A percentile compares a stretch with the other conserved stretches of the same genome.
Evolutionary conservation across 164 flowering plant species (phyloP).

Genomic region (Piper betle): DNA sequence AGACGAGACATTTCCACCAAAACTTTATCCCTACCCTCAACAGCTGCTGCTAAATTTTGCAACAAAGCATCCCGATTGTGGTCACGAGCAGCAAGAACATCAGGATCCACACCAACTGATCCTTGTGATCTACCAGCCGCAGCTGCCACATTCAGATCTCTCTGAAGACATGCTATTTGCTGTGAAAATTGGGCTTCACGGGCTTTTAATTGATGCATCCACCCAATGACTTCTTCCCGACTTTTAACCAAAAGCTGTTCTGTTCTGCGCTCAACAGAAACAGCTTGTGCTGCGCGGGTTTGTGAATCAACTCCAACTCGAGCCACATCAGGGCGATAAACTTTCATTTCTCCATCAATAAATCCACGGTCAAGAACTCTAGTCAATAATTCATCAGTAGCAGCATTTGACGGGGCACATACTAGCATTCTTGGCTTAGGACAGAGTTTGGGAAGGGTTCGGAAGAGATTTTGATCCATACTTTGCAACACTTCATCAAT

Average conservation of each 20-base stretch:
- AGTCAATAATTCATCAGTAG: slow-evolving; percentile 88
- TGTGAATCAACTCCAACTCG: slow-evolving; percentile 95
- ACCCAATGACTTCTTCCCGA: slow-evolving; percentile 59
- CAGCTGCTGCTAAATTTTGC: slow-evolving; percentile 82
- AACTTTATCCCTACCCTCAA: slow-evolving; percentile 75
- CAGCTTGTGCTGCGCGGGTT: slow-evolving; percentile 96
- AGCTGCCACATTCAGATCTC: slow-evolving; percentile 67
- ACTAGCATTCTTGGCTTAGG: slow-evolving; percentile 97
- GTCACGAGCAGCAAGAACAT: slow-evolving; percentile 74
- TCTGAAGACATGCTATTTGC: slow-evolving; percentile 62
- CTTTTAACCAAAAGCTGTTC: slow-evolving; percentile 65
- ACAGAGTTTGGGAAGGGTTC: slow-evolving; percentile 84
- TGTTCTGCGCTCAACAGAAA: slow-evolving; percentile 95
- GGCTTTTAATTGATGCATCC: slow-evolving; percentile 59
- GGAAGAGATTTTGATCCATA: slow-evolving; percentile 89
- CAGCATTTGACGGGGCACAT: slow-evolving; percentile 99
- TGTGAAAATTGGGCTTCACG: slow-evolving; percentile 62
- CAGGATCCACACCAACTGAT: slow-evolving; percentile 95
- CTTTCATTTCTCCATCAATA: slow-evolving; percentile 97
- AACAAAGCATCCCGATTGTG: slow-evolving; percentile 65
- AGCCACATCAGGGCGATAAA: slow-evolving; percentile 92
- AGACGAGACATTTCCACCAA: slow-evolving; percentile 88
- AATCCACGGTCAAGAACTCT: slow-evolving; percentile 99
- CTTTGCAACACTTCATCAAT: slow-evolving; percentile 88
- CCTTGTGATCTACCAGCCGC: slow-evolving; percentile 75